Base-by-base conservation (phyloP, 192 early-diverging fungal genomes). In the Rhizophagus clarus region DNA sequence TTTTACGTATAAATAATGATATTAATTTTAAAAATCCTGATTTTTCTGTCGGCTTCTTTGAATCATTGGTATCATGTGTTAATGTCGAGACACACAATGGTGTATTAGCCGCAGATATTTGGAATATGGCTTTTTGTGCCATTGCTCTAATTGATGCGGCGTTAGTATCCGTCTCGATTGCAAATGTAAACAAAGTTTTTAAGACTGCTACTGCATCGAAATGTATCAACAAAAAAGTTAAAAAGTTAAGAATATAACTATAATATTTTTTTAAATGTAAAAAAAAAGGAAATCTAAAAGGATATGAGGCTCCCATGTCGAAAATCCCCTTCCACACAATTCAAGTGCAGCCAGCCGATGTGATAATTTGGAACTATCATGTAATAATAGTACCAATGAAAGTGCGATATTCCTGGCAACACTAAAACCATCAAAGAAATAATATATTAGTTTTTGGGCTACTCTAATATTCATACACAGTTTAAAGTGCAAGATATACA, bases 1-100 rank as follows among this genome's bases (percentile, higher is more conserved):
- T 91, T 92, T 93, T 95, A 42, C 87, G 83, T 37, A 94, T 90
- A 83, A 96, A 93, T 68, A 91, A 83, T 1, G 90, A 91, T 49
- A 96, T 87, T 1, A 96, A 80, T 79, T 90, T 93, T 51, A 96
- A 80, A 51, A 87, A 82, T 1, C 87, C 87, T 1, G 87, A 74
- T 34, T 91, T 82, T 34, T 96, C 94, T 5, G 81, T 62, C 12
- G 87, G 74, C 31, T 76, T 89, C 69, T 91, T 93, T 10, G 91
- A 85, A 80, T 96, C 88, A 72, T 90, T 86, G 28, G 93, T 88
- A 80, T 96, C 94, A 80, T 90, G 91, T 1, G 91, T 92, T 4
- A 96, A 49, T 0, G 95, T 96, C 1, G 88, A 85, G 15, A 95
- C 85, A 73, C 96, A 94, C 8, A 96, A 76, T 20, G 85, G 86